Evolutionary conservation across 2,329 filamentous ascomycete species (phyloP), one percentile per base, ranked within the genome.

Genomic region (Camillea tinctor): DNA sequence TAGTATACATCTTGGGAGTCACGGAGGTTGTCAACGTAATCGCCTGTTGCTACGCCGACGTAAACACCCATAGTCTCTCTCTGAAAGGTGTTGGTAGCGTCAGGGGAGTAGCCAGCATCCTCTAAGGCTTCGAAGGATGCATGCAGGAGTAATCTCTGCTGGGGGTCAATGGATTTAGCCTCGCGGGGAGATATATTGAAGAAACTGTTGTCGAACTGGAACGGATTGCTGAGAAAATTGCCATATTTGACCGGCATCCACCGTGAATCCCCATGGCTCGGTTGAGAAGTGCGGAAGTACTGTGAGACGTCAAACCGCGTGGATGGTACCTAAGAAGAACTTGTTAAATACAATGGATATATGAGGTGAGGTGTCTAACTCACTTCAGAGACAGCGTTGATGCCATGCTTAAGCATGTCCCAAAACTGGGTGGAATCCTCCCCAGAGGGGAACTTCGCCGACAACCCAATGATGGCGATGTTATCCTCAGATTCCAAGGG

Each of bases 1-100:
- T 73, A 67, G 53, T 69, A 75, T 1, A 73, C 72, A 50, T 66
- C 72, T 3, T 71, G 64, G 4, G 70, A 56, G 8, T 70, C 58
- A 11, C 65, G 58, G 19, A 72, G 44, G 57, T 74, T 74, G 36
- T 71, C 65, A 4, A 67, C 56, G 53, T 75, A 75, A 52, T 75
- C 70, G 4, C 62, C 64, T 7, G 61, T 67, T 15, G 65, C 65
- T 6, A 67, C 61, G 19, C 72, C 73, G 17, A 74, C 64, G 26
- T 68, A 75, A 51, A 69, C 71, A 1, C 73, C 74, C 22, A 72
- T 65, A 2, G 62, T 65, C 30, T 72, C 65, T 4, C 64, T 58
- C 22, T 66, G 64, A 17, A 61, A 65, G 3, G 62, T 54, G 15
- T 57, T 56, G 0, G 67, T 69, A 13, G 65, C 54, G 30, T 69